These are phyloP conservation scores for Brassica juncea DNA, from an alignment of 345 rosid species.

Conservation along the genomic window DNA sequence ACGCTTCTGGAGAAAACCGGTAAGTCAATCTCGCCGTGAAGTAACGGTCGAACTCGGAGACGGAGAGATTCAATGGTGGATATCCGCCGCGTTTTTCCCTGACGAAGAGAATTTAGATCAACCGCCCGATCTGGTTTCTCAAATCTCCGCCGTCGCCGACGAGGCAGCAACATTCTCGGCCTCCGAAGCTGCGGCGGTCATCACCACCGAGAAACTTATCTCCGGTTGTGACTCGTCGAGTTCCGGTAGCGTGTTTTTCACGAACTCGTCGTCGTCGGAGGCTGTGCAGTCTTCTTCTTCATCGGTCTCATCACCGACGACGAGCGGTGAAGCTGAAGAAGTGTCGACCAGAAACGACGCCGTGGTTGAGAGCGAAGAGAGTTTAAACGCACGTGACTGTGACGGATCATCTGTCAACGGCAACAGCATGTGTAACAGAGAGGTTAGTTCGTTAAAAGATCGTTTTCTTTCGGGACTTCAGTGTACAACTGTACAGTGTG, in stretches of 20 bases:
- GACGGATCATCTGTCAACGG: slow-evolving; percentile 47
- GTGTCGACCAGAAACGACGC: slow-evolving; percentile 39
- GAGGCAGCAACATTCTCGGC: slow-evolving; percentile 18
- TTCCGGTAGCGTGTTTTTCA: slow-evolving; percentile 49
- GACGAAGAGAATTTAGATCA: slow-evolving; percentile 42
- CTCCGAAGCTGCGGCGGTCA: not conserved
- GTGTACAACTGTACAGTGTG: slow-evolving; percentile 29
- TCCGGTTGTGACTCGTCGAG: slow-evolving; percentile 36
- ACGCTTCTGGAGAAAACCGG: slow-evolving; percentile 56
- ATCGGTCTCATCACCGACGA: slow-evolving; percentile 27
- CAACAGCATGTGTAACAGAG: slow-evolving; percentile 40
- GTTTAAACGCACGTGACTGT: slow-evolving; percentile 47
- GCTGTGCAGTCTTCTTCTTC: slow-evolving; percentile 42
- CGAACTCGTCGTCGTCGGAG: slow-evolving; percentile 40
- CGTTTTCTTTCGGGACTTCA: slow-evolving; percentile 13
- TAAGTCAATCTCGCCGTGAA: slow-evolving; percentile 25
- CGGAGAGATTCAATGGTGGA: slow-evolving; percentile 51
- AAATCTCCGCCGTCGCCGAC: not conserved
- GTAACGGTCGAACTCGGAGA: not conserved
- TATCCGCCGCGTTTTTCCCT: slow-evolving; percentile 47
- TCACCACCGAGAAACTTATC: not conserved
- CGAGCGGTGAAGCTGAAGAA: slow-evolving; percentile 48
- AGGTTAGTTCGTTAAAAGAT: slow-evolving; percentile 45
- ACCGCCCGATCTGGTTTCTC: slow-evolving; percentile 39
- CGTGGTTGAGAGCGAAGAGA: slow-evolving; percentile 44